Conservation (phyloP, 2,329 filamentous ascomycete genomes). For the Aciculosporium take region DNA sequence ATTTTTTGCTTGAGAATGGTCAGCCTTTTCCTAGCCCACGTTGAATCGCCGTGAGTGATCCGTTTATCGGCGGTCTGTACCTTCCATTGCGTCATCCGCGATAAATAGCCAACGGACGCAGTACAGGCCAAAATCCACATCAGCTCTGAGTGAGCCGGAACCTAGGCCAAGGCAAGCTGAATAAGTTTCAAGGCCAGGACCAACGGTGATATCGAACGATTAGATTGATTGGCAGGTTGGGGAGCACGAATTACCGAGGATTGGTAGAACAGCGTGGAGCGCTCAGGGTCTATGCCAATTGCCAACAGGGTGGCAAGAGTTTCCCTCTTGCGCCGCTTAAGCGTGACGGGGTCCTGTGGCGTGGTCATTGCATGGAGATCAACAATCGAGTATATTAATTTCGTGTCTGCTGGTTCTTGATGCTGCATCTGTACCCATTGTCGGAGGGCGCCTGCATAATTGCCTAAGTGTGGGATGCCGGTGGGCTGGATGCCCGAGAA, state of each 20-base stretch:
- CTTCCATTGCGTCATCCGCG: constrained; percentile 99
- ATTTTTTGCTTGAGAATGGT: constrained; percentile 52
- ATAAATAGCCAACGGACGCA: constrained; percentile 84
- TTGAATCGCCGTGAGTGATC: not conserved
- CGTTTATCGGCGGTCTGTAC: constrained; percentile 25
- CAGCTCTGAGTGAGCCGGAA: constrained; percentile 69
- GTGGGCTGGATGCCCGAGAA: constrained; percentile 98
- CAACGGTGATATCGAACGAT: too few species aligned
- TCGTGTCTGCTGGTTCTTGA: constrained; percentile 40
- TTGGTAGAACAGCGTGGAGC: constrained; percentile 70
- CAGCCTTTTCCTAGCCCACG: not conserved
- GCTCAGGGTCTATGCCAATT: constrained; percentile 66
- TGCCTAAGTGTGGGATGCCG: constrained; percentile 83
- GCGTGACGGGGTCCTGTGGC: constrained; percentile 46
- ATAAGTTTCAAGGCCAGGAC: not conserved
- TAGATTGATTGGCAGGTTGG: not conserved
- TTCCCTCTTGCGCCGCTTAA: constrained; percentile 55
- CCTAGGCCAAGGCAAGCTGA: constrained; percentile 26
- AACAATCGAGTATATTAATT: constrained; percentile 72
- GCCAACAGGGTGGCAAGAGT: constrained; percentile 70
- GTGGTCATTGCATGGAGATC: constrained; percentile 88
- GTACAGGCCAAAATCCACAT: constrained; percentile 96
- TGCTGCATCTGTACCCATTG: constrained; percentile 72
- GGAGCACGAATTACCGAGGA: constrained; percentile 43
- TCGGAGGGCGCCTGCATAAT: constrained; percentile 80